Percentiles rank a stretch among this genome's conserved stretches.
Evolutionary conservation across 1,284 basidiomycete genomes (phyloP).

Genomic region (Rhodotorula sp.): DNA sequence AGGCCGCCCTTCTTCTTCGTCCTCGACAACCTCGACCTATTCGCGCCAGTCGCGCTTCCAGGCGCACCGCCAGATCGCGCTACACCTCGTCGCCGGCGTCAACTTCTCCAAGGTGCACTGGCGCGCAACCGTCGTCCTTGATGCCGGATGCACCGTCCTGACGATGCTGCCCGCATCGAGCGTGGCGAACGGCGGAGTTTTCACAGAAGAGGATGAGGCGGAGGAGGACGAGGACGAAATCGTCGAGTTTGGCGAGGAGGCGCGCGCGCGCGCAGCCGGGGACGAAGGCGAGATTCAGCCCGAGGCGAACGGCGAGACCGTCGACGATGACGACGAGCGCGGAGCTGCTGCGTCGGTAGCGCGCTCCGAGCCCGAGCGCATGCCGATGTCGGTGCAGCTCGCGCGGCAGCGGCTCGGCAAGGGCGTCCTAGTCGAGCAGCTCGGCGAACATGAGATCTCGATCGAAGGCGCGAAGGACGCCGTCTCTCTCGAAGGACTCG

Average conservation of each 20-base stretch:
- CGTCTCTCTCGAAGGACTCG: constrained; percentile 13
- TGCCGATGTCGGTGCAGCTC: neutral
- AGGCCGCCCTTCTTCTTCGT: neutral
- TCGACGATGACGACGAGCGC: too few relatives aligned
- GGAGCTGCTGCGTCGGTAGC: neutral
- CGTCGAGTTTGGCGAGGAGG: neutral
- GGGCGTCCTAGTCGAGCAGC: neutral
- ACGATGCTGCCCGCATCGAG: constrained; percentile 16
- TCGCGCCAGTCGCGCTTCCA: neutral
- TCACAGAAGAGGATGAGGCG: neutral
- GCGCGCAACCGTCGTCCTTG: constrained; percentile 4
- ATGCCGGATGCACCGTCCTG: constrained; percentile 11
- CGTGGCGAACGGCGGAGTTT: constrained; percentile 18
- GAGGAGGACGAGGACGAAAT: constrained; percentile 1
- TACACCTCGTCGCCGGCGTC: constrained; percentile 14
- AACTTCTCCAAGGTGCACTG: constrained; percentile 22
- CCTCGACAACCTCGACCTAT: neutral
- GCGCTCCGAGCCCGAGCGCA: constrained; percentile 2
- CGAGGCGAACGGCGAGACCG: neutral
- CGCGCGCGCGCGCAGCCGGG: neutral
- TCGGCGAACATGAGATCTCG: constrained; percentile 21
- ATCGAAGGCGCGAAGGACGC: constrained; percentile 11
- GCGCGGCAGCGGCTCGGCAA: constrained; percentile 3
- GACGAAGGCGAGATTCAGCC: too few relatives aligned
- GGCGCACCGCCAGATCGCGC: constrained; percentile 10